Evolutionary conservation across 139 green algal species (phyloP).

Genomic region (Chlamydomonas sp.): DNA sequence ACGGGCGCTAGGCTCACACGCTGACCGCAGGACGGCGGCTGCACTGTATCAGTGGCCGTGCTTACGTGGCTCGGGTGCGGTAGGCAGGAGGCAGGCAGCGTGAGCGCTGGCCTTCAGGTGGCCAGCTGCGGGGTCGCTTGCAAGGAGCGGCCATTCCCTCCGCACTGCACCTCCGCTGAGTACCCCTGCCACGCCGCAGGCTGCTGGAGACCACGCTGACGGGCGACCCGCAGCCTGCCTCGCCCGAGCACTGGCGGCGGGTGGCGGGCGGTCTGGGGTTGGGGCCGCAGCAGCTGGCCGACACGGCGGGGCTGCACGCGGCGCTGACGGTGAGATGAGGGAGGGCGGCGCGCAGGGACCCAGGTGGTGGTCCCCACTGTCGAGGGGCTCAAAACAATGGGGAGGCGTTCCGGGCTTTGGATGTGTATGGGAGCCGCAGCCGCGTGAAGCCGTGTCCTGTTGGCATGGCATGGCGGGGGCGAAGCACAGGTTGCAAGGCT

Average conservation of each 20-base stretch:
- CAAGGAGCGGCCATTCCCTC: too few relatives aligned
- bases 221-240: not conserved
- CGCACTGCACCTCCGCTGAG: not conserved
- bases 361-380: too few relatives aligned
- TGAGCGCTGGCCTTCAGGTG: not conserved
- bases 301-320: not conserved
- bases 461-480: too few relatives aligned
- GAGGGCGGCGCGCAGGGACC: not conserved
- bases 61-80: too few relatives aligned
- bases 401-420: too few relatives aligned
- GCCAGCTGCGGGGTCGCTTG: not conserved
- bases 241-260: constrained; percentile 18
- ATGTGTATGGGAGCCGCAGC: too few relatives aligned
- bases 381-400: too few relatives aligned
- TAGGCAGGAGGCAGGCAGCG: not conserved
- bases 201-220: constrained; percentile 5
- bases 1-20: too few relatives aligned
- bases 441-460: too few relatives aligned
- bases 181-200: not conserved
- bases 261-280: not conserved
- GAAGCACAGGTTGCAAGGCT: too few relatives aligned
- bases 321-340: not conserved
- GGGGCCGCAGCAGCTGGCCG: not conserved
- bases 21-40: too few relatives aligned
- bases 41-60: too few relatives aligned